Conservation (phyloP, 805 yeast genomes). For the Saccharomycopsis fodiens region DNA sequence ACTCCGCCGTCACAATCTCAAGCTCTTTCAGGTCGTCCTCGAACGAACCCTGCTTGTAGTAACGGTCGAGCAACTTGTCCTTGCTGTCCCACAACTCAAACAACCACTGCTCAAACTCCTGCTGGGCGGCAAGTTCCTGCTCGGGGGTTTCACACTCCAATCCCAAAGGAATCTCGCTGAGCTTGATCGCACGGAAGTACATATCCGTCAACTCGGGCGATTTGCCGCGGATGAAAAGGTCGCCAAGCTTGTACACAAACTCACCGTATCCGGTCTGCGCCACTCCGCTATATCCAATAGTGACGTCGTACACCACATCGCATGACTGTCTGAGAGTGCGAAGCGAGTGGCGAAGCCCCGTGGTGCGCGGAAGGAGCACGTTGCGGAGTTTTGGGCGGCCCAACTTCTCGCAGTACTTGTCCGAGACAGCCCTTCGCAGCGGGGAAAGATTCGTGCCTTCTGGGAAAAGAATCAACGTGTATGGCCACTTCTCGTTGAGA, state of each 20-base stretch:
- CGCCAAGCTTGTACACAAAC: slow-evolving; percentile 56
- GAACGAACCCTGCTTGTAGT: slow-evolving; percentile 49
- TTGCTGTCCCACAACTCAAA: slow-evolving; percentile 67
- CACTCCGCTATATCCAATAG: slow-evolving; percentile 77
- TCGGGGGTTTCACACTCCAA: slow-evolving; percentile 39
- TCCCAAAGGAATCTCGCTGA: slow-evolving; percentile 59
- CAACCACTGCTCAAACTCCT: slow-evolving; percentile 69
- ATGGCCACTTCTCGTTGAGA: slow-evolving; percentile 37
- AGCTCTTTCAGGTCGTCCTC: not conserved
- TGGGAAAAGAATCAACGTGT: slow-evolving; percentile 75
- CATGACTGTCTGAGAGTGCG: slow-evolving; percentile 45
- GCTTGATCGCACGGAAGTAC: slow-evolving; percentile 49
- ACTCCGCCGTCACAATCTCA: slow-evolving; percentile 10
- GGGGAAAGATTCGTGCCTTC: slow-evolving; percentile 87
- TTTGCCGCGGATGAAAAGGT: slow-evolving; percentile 58
- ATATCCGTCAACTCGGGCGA: slow-evolving; percentile 65
- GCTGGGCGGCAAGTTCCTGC: slow-evolving; percentile 33
- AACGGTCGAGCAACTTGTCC: slow-evolving; percentile 61
- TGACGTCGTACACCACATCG: slow-evolving; percentile 66
- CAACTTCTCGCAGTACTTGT: slow-evolving; percentile 46
- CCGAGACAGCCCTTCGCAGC: slow-evolving; percentile 52
- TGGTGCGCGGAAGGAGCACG: slow-evolving; percentile 71
- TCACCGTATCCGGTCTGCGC: slow-evolving; percentile 63
- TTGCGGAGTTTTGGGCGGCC: slow-evolving; percentile 46
- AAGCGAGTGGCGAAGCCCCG: slow-evolving; percentile 69